These are phyloP conservation scores for Teratosphaeria nubilosa DNA, from an alignment of 2,329 filamentous ascomycete species.

Conservation along the genomic window DNA sequence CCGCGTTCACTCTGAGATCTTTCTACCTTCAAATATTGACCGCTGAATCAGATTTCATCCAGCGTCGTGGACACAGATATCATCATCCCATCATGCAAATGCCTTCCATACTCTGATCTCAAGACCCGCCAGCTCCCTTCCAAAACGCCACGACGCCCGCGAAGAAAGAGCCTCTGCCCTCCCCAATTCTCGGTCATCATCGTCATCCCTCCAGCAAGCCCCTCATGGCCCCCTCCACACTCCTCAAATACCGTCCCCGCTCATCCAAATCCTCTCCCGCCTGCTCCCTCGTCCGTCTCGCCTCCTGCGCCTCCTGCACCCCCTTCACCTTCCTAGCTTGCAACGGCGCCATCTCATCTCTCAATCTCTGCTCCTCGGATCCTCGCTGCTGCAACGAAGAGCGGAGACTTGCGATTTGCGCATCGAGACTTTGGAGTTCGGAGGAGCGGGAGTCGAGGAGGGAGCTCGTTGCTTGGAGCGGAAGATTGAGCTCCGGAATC, in stretches of 20 bases:
- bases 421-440: constrained; percentile 32
- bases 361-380: constrained; percentile 57
- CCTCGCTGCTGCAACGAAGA: constrained; percentile 54
- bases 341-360: constrained; percentile 57
- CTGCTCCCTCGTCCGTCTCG: constrained; percentile 55
- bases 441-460: constrained; percentile 32
- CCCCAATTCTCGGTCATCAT: no score
- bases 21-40: no score
- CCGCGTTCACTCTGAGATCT: no score
- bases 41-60: no score
- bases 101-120: no score
- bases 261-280: constrained; percentile 65
- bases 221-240: constrained; percentile 53
- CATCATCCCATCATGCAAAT: no score
- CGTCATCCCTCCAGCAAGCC: constrained; percentile 49
- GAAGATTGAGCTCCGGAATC: constrained; percentile 32
- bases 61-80: no score
- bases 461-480: constrained; percentile 33
- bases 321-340: constrained; percentile 58
- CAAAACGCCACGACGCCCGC: no score
- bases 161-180: no score
- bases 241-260: constrained; percentile 63
- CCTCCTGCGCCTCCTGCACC: constrained; percentile 59
- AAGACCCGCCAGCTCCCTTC: no score
- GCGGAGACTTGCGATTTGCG: constrained; percentile 41